These are phyloP conservation scores for Cladosporium phlei DNA, from an alignment of 2,329 filamentous ascomycete genomes.

Conservation along the genomic window DNA sequence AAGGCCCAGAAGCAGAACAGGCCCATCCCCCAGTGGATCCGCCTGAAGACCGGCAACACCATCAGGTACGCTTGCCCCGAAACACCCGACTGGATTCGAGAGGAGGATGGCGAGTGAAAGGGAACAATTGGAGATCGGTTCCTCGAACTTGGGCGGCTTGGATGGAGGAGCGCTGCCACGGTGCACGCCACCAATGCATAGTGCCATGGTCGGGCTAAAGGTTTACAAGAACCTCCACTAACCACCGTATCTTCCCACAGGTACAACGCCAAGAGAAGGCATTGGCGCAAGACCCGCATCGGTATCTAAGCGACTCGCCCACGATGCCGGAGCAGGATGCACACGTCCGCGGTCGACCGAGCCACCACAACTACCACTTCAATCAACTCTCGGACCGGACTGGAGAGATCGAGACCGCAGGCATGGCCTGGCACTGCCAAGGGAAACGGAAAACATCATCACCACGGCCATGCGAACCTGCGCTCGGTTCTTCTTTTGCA, in stretches of 20 bases:
- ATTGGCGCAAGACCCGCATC: conserved; percentile 99
- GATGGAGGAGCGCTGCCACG: no score
- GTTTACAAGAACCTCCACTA: conserved; percentile 7
- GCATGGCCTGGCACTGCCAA: conserved; percentile 9
- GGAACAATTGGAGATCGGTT: neutral
- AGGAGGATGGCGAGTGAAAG: neutral
- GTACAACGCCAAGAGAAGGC: conserved; percentile 99
- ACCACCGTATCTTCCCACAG: conserved; percentile 45
- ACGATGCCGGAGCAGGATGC: conserved; percentile 13
- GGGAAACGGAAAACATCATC: conserved; percentile 5
- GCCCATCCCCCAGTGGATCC: conserved; percentile 99
- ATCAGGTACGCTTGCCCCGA: conserved; percentile 72
- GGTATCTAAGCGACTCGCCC: conserved; percentile 75
- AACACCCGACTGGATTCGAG: neutral
- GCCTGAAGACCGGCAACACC: conserved; percentile 96
- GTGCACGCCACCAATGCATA: no score
- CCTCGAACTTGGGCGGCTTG: neutral
- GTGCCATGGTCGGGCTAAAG: neutral
- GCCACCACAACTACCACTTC: conserved; percentile 3
- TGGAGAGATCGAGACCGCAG: conserved; percentile 10
- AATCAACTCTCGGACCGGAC: conserved; percentile 11
- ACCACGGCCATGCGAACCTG: conserved; percentile 9
- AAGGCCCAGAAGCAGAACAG: conserved; percentile 99
- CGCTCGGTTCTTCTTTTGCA: conserved; percentile 8
- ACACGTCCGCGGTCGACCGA: conserved; percentile 13